Base-by-base conservation (phyloP, 2,329 filamentous ascomycete species). In the Kalmusia sp. region DNA sequence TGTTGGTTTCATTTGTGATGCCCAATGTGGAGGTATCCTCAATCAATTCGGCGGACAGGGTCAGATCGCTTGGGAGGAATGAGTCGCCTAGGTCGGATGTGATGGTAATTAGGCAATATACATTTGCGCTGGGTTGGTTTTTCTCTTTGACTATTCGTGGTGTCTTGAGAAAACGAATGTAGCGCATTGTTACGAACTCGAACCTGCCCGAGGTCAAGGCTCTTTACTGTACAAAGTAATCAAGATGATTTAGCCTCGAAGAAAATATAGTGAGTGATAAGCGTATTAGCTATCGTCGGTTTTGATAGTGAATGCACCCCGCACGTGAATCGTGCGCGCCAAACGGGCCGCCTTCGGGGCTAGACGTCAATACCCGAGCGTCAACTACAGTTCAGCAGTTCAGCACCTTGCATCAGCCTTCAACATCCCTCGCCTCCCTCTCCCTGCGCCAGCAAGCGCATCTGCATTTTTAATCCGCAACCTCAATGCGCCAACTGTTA, bases 1-100 rank as follows among this genome's bases (percentile, higher is more conserved):
- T 15, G 37, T 51, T 19, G 17, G 12, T 24, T n/a, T n/a, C n/a
- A n/a, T n/a, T n/a, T n/a, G n/a, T n/a, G n/a, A n/a, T n/a, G n/a
- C n/a, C n/a, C n/a, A n/a, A n/a, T 74, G 69, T 49, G 75, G 67
- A 12, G 59, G 49, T 62, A 57, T 33, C 71, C 55, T 28, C 51
- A 12, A 66, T 19, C n/a, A 82, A 55, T 6, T 75, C 74, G 19
- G 72, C 77, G 14, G 74, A 65, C 7, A 84, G 67, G 11, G 75
- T 64, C 19, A 81, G 61, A 62, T 82, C 73, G 38, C 76, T 64
- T n/a, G 80, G 77, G 37, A 85, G 79, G 65, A 88, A 87, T 0
- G 80, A 80, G 62, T 89, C 87, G 15, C 88, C 88, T 6, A 91
- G 77, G 65, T 91, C 88, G 21, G 87, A 89, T 9, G 86, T 87